These are phyloP conservation scores for Scenedesmus sp. DNA, from an alignment of 163 green algal species.

Conservation along the genomic window DNA sequence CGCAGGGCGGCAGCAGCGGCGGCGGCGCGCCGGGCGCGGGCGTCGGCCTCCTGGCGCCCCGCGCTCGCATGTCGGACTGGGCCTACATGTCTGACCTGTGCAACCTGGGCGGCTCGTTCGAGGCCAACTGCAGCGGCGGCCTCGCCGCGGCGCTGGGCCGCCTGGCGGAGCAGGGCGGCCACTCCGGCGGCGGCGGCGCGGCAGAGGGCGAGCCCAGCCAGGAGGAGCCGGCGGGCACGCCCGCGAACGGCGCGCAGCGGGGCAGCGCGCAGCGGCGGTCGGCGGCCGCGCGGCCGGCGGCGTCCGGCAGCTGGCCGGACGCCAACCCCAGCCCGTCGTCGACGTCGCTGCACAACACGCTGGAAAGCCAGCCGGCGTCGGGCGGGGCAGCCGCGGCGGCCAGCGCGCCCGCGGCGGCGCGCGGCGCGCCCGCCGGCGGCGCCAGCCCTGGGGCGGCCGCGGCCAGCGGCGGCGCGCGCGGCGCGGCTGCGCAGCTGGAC, in stretches of 20 bases:
- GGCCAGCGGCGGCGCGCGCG: neutral
- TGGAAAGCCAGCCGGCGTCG: conserved; percentile 7
- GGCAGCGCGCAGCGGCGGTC: neutral
- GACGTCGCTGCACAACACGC: conserved; percentile 17
- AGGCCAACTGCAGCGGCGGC: conserved; percentile 1
- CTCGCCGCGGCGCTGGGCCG: neutral
- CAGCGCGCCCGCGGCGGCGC: too few species aligned
- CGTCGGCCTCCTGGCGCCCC: too few species aligned
- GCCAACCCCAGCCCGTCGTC: conserved; percentile 22
- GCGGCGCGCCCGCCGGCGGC: neutral
- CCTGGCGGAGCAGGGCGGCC: neutral
- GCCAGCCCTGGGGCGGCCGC: neutral
- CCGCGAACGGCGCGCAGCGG: neutral
- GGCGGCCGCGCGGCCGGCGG: neutral
- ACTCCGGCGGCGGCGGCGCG: too few species aligned
- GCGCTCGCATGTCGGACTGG: conserved; percentile 18
- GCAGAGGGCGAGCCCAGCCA: neutral
- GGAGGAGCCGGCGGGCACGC: neutral
- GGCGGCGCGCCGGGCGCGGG: neutral
- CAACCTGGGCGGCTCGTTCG: conserved; percentile 33
- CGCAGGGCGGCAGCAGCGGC: neutral
- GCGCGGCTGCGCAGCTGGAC: neutral
- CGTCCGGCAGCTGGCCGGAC: conserved; percentile 35
- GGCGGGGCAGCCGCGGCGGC: too few species aligned
- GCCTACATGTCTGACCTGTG: conserved; percentile 42